phyloP scores from a whole-genome alignment of 2,329 filamentous ascomycete species.

The Sporothrix luriei region DNA sequence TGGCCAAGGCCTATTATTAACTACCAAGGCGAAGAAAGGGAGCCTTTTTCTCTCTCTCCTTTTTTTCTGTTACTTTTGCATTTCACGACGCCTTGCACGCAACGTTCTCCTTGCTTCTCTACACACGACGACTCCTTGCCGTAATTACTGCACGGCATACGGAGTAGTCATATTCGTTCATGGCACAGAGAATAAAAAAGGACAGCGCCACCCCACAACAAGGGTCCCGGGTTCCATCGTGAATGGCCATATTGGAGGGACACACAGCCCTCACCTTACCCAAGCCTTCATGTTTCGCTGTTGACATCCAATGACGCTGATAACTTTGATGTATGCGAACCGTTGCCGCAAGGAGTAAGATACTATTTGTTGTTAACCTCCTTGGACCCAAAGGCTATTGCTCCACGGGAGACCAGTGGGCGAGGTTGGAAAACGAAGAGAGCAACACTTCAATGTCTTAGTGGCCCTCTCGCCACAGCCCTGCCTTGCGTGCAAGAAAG shows the following conservation, averaged over 20 bases:
- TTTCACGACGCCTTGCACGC: no score
- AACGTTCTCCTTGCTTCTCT: background rate
- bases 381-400: background rate
- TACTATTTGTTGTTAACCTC: conserved; percentile 6
- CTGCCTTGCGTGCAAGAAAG: background rate
- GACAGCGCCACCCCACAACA: background rate
- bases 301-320: background rate
- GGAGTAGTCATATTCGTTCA: background rate
- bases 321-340: background rate
- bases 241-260: conserved; percentile 7
- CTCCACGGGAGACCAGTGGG: no score
- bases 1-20: background rate
- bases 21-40: conserved; percentile 1
- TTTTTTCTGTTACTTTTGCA: background rate
- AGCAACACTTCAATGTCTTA: background rate
- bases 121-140: background rate
- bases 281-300: background rate
- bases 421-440: background rate
- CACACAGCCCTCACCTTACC: background rate
- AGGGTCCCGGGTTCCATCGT: background rate
- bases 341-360: conserved; percentile 4
- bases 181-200: background rate
- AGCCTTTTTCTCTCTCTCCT: background rate
- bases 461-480: background rate
- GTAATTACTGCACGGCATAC: background rate